A percentile compares a stretch with the other conserved stretches of the same genome.
These are phyloP conservation scores for Hygrocybe coccinea DNA, from an alignment of 768 basidiomycete genomes.

Conservation along the genomic window DNA sequence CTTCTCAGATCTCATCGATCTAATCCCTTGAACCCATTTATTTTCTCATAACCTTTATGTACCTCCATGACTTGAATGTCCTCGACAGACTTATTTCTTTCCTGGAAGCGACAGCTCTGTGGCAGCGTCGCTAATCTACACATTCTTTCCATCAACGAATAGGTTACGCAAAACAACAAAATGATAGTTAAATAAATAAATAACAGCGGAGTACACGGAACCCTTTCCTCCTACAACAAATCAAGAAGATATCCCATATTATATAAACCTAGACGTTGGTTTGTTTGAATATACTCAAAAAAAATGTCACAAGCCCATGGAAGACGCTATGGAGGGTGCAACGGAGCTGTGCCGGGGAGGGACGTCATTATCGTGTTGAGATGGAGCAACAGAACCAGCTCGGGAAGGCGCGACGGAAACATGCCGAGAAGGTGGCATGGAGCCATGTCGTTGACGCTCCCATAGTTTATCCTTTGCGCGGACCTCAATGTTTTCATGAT, in stretches of 20 bases:
- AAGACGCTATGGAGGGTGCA: constrained; percentile 45
- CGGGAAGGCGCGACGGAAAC: constrained; percentile 34
- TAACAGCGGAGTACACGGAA: no score
- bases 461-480: constrained; percentile 79
- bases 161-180: no score
- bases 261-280: not conserved
- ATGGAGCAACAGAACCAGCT: not conserved
- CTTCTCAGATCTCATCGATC: no score
- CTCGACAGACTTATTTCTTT: no score
- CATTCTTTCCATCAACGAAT: no score
- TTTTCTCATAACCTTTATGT: no score
- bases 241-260: not conserved
- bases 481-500: constrained; percentile 86
- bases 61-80: no score
- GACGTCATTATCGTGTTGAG: constrained; percentile 7
- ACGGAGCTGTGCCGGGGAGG: constrained; percentile 19
- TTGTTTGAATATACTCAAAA: no score
- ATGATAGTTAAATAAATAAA: no score
- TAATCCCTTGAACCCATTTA: no score
- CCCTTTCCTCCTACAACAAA: not conserved
- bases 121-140: no score
- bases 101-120: no score
- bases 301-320: constrained; percentile 31
- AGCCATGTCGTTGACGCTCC: constrained; percentile 52
- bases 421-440: constrained; percentile 26